Conservation (phyloP, 805 yeast species). For the Candida schatavii region DNA sequence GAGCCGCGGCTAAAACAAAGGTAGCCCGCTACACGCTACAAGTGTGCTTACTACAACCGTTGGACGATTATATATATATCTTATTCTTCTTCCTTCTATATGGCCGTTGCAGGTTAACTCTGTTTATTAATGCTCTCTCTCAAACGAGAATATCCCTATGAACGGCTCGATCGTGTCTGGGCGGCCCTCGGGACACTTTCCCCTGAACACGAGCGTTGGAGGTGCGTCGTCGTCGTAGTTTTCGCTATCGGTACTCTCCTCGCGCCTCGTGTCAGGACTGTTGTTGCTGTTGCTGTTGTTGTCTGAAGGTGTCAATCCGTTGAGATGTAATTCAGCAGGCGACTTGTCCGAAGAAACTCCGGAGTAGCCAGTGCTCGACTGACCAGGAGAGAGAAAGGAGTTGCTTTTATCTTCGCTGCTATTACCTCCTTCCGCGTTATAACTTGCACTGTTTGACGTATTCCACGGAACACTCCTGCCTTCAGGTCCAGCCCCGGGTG, state of each 20-base stretch:
- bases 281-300: conserved; percentile 3
- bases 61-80: too few species aligned
- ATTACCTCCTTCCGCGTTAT: background rate
- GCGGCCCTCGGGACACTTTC: conserved; percentile 51
- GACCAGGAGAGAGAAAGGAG: background rate
- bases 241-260: conserved; percentile 26
- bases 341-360: background rate
- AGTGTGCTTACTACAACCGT: too few species aligned
- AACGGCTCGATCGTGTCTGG: conserved; percentile 53
- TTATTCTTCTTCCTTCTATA: too few species aligned
- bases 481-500: background rate
- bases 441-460: background rate
- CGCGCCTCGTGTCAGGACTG: conserved; percentile 9
- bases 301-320: background rate
- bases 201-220: conserved; percentile 50
- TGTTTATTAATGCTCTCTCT: conserved; percentile 38
- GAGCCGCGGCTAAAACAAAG: too few species aligned
- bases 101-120: too few species aligned
- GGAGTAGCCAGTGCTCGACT: conserved; percentile 3
- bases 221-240: conserved; percentile 32
- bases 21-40: too few species aligned
- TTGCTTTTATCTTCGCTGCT: background rate
- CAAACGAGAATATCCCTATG: conserved; percentile 54
- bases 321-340: background rate
- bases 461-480: background rate